Evolutionary conservation across 2,329 filamentous ascomycete species (phyloP), one percentile per base, ranked within the genome.

Genomic region (Colletotrichum melonis): DNA sequence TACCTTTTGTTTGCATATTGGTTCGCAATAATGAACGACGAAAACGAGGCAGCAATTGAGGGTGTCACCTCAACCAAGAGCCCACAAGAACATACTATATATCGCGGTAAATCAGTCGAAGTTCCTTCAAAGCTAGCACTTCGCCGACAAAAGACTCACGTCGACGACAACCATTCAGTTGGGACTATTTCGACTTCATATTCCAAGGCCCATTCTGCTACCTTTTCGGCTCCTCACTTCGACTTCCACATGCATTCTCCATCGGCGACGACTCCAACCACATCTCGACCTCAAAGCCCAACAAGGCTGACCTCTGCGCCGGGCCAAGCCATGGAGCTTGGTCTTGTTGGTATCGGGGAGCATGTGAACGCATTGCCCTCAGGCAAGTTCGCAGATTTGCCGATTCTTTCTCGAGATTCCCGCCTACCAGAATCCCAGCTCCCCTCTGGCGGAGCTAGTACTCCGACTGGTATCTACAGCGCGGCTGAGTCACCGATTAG

Each of bases 171-270:
- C 7, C 30, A 19, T 11, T 64, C 62, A 22, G 28, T 64, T n/a
- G 62, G 62, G 4, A 64, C 62, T 38, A 64, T 55, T n/a, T 64
- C 62, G 5, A 64, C 26, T 16, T 64, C 62, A 22, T 28, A 64
- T 30, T 64, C 62, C 6, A 64, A 38, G 19, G 26, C 28, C n/a
- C 30, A 55, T 64, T 28, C 30, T 35, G 28, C 59, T 35, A 49
- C 59, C 16, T 64, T 64, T 24, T 64, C 62, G 24, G 28, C 62
- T 9, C 62, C 62, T 35, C 8, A 28, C 8, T 24, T 38, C 1
- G 28, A 28, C 26, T 35, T 30, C 19, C 19, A 14, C 19, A 64
- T 64, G 62, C 7, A 38, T 55, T 64, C 62, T 14, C 28, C 49
- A 22, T 55, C 49, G 49, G 24, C 62, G 2, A 64, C 62, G n/a